Evolutionary conservation across 1,139 yeast species (phyloP).

Genomic region (Yamadazyma atmosphaerica): DNA sequence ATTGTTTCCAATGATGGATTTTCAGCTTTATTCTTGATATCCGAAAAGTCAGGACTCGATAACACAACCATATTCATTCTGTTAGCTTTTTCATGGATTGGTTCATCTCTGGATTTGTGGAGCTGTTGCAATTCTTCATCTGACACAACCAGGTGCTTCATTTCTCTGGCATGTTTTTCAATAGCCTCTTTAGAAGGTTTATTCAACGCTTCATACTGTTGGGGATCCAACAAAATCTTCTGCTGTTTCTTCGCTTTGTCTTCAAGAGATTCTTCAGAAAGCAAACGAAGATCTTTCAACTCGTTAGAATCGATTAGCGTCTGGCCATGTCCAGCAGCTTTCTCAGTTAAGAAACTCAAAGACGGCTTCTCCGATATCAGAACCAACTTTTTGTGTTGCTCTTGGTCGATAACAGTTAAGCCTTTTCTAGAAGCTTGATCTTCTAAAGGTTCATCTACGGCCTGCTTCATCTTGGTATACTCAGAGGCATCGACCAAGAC

Average conservation of each 20-base stretch:
- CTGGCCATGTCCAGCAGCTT: slow-evolving; percentile 13
- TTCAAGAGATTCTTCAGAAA: slow-evolving; percentile 14
- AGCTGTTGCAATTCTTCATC: slow-evolving; percentile 14
- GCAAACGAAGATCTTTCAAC: slow-evolving; percentile 7
- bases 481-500: slow-evolving; percentile 11
- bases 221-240: slow-evolving; percentile 18
- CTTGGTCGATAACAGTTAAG: slow-evolving; percentile 16
- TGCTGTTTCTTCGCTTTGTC: slow-evolving; percentile 21
- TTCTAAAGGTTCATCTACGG: slow-evolving; percentile 20
- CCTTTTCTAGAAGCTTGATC: slow-evolving; percentile 19
- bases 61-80: slow-evolving; percentile 20
- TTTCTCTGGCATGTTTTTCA: slow-evolving; percentile 16
- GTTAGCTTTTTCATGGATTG: slow-evolving; percentile 14
- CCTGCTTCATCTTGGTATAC: slow-evolving; percentile 10
- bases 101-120: slow-evolving; percentile 11
- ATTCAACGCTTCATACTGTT: slow-evolving; percentile 17
- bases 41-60: slow-evolving; percentile 16
- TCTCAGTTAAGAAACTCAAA: slow-evolving; percentile 20
- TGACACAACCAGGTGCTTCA: slow-evolving; percentile 20
- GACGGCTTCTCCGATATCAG: slow-evolving; percentile 21
- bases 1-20: slow-evolving; percentile 28
- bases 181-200: slow-evolving; percentile 23
- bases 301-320: slow-evolving; percentile 21
- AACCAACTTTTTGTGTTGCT: slow-evolving; percentile 13
- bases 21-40: slow-evolving; percentile 19